These are phyloP conservation scores for Coniochaeta prunicola DNA, from an alignment of 2,329 filamentous ascomycete species.

Conservation along the genomic window DNA sequence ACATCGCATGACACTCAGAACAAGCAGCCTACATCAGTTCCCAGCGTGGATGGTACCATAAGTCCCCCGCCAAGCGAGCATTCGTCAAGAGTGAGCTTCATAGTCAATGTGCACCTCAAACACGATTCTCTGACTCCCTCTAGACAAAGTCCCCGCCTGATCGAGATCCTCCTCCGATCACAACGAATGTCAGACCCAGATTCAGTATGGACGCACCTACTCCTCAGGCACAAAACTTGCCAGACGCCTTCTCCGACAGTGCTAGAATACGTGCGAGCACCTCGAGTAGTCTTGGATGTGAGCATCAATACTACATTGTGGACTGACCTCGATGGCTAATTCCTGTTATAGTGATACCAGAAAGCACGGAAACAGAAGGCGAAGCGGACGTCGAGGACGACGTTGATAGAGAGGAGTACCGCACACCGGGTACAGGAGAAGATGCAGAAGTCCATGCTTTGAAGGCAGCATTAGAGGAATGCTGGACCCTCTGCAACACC, in stretches of 20 bases:
- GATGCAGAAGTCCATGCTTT: conserved; percentile 59
- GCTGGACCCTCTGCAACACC: conserved; percentile 92
- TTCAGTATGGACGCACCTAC: conserved; percentile 67
- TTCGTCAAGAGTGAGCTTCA: conserved; percentile 25
- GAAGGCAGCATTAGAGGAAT: conserved; percentile 74
- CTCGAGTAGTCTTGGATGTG: conserved; percentile 73
- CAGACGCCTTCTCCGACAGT: conserved; percentile 58
- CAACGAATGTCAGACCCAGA: conserved; percentile 63
- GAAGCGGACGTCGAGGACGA: conserved; percentile 47
- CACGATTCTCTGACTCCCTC: background rate
- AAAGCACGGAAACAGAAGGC: conserved; percentile 38
- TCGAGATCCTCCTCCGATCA: conserved; percentile 63
- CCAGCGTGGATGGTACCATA: conserved; percentile 22
- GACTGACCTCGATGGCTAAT: conserved; percentile 15
- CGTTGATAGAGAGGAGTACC: conserved; percentile 11
- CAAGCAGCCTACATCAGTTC: conserved; percentile 12
- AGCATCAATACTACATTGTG: conserved; percentile 14
- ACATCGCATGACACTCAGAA: conserved; percentile 27
- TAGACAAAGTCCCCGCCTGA: conserved; percentile 26
- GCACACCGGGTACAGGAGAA: conserved; percentile 26
- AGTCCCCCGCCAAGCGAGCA: conserved; percentile 26
- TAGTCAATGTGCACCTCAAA: background rate
- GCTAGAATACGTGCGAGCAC: conserved; percentile 56
- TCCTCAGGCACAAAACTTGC: conserved; percentile 73
- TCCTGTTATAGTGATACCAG: conserved; percentile 41